Evolutionary conservation across 768 basidiomycete genomes (phyloP), one percentile per base, ranked within the genome.

Genomic region (Rossbeevera mucosa): DNA sequence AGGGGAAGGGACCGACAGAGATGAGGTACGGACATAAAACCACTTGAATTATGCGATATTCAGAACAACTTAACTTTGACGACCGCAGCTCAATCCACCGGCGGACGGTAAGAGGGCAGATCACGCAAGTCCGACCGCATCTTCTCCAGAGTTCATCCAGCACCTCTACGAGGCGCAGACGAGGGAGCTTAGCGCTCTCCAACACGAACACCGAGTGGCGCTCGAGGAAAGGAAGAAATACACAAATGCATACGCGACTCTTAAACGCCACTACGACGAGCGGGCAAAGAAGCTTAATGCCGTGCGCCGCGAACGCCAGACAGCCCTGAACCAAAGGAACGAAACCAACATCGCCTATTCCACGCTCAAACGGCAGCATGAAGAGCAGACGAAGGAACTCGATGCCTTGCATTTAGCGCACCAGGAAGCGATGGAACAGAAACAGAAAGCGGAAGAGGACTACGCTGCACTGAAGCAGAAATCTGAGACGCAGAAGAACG

Each of bases 321-420:
- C 21, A 9, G 49, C 47, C 7, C 22, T 50, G 11, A 33, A 21
- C 9, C 33, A 51, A 7, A 48, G 29, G 18, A 53, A 53, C 13
- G 56, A 63, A 16, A 40, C 47, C 3, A 51, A 61, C 6, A 48
- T 53, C 3, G 53, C 54, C 2, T 45, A 58, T 21, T 30, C 24
- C 5, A 30, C 64, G 9, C 64, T 72, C 28, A 51, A 54, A 16
- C 57, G 54, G 14, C 54, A 22, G 48, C 49, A 12, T 30, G 65
- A 47, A 25, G 59, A 54, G 41, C 58, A 44, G 40, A 22, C 13
- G 22, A 47, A 47, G 54, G 52, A 51, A 9, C 36, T 67, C 40
- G n/a, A 50, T 4, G 24, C 18, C 1, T 5, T 49, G 18, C 49
- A 25, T 26, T 42, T 40, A 4, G 53, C 59, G 9, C 18, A 16